These are phyloP conservation scores for Cladophialophora chaetospira DNA, from an alignment of 2,329 filamentous ascomycete species.

Conservation along the genomic window DNA sequence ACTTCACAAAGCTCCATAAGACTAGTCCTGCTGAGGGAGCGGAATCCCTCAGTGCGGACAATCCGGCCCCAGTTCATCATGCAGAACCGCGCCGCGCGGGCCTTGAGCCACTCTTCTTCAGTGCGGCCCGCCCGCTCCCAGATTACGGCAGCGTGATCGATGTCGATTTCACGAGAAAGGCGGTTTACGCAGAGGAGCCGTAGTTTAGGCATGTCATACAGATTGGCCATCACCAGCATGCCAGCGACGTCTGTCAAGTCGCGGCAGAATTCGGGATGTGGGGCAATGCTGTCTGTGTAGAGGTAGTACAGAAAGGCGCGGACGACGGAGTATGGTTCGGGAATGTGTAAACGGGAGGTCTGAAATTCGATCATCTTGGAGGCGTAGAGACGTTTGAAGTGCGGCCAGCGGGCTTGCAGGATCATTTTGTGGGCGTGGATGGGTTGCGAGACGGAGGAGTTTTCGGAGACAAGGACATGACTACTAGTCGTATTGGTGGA, in stretches of 20 bases:
- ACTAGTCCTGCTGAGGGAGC: constrained; percentile 73
- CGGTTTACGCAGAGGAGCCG: constrained; percentile 89
- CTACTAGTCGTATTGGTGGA: constrained; percentile 27
- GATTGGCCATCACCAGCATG: constrained; percentile 94
- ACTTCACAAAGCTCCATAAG: constrained; percentile 92
- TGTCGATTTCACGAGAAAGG: constrained; percentile 84
- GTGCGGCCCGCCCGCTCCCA: constrained; percentile 93
- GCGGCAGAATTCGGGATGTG: constrained; percentile 61
- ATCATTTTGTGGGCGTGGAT: constrained; percentile 97
- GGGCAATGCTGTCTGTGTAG: constrained; percentile 85
- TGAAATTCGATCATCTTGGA: constrained; percentile 98
- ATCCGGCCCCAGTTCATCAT: constrained; percentile 93
- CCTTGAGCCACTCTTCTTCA: constrained; percentile 90
- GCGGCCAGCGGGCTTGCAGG: constrained; percentile 91
- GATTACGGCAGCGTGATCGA: constrained; percentile 91
- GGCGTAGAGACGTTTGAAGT: constrained; percentile 88
- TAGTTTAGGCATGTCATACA: constrained; percentile 94
- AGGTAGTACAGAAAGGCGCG: constrained; percentile 94
- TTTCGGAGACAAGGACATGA: constrained; percentile 28
- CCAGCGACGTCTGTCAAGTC: constrained; percentile 83
- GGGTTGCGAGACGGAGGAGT: constrained; percentile 66
- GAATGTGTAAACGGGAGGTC: constrained; percentile 95
- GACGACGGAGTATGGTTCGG: constrained; percentile 91
- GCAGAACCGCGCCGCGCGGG: constrained; percentile 83
- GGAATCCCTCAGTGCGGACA: constrained; percentile 84